Evolutionary conservation across 2,329 filamentous ascomycete species (phyloP).

Genomic region (Clonostachys sp.): DNA sequence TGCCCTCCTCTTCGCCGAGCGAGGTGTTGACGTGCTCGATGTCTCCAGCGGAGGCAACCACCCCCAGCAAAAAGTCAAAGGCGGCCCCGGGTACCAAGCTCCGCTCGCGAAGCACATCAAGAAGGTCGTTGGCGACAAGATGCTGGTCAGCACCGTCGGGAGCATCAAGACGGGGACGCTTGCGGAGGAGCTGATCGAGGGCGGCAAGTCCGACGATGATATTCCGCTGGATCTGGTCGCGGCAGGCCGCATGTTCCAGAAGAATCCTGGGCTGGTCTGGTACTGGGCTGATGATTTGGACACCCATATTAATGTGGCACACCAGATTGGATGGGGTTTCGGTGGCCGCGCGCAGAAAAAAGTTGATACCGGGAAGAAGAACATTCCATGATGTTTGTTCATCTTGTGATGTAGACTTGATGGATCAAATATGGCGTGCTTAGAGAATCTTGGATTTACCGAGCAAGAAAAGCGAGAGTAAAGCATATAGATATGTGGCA

Average conservation of each 20-base stretch:
- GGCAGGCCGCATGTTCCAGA: constrained; percentile 50
- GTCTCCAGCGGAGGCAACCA: constrained; percentile 66
- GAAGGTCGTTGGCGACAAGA: constrained; percentile 59
- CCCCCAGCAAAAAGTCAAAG: constrained; percentile 48
- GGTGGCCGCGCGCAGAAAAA: constrained; percentile 23
- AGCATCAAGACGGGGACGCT: constrained; percentile 35
- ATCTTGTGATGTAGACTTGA: too few relatives aligned
- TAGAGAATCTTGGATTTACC: too few relatives aligned
- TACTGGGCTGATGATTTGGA: constrained; percentile 49
- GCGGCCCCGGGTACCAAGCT: constrained; percentile 65
- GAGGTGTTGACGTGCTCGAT: constrained; percentile 72
- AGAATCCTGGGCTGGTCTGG: constrained; percentile 53
- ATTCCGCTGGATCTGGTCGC: constrained; percentile 42
- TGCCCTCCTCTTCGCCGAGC: constrained; percentile 56
- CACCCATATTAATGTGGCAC: constrained; percentile 37
- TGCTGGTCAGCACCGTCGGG: constrained; percentile 41
- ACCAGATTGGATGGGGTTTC: constrained; percentile 54
- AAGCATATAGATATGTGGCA: too few relatives aligned
- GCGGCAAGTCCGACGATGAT: constrained; percentile 21
- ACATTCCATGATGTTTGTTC: too few relatives aligned
- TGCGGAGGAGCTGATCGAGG: constrained; percentile 43
- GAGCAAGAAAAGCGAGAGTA: too few relatives aligned
- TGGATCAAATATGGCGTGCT: too few relatives aligned
- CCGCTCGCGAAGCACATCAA: constrained; percentile 68
- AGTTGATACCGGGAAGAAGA: too few relatives aligned